phyloP scores from a whole-genome alignment of 2,329 filamentous ascomycete genomes.

The Diatrype stigma region DNA sequence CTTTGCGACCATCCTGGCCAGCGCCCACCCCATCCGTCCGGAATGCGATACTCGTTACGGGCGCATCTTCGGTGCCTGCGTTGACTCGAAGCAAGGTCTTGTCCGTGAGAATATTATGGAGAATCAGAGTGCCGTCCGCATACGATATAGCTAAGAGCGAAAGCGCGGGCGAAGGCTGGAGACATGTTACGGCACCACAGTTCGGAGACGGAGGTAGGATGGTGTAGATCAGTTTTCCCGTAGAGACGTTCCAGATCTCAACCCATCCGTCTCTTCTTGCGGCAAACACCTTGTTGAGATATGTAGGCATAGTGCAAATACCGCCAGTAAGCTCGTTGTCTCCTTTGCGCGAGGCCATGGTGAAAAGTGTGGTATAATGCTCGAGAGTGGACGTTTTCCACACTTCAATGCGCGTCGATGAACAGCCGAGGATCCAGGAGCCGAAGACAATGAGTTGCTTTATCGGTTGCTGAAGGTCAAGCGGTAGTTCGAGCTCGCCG shows the following conservation, averaged over 20 bases:
- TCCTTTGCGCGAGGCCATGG: conserved; percentile 50
- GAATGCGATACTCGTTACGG: conserved; percentile 82
- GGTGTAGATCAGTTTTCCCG: conserved; percentile 85
- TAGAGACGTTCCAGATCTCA: conserved; percentile 97
- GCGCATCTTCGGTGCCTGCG: conserved; percentile 58
- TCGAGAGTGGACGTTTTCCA: conserved; percentile 83
- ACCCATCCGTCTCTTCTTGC: conserved; percentile 83
- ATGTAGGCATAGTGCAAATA: conserved; percentile 86
- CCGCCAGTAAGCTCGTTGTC: conserved; percentile 71
- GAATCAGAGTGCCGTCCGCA: conserved; percentile 68
- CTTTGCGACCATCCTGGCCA: conserved; percentile 76
- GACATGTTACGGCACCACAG: conserved; percentile 77
- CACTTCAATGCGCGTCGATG: conserved; percentile 72
- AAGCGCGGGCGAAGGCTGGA: conserved; percentile 79
- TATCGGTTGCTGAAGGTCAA: conserved; percentile 65
- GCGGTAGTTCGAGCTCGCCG: conserved; percentile 66
- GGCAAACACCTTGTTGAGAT: conserved; percentile 91
- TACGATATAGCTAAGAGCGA: conserved; percentile 88
- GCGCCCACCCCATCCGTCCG: conserved; percentile 85
- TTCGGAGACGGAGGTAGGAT: conserved; percentile 71
- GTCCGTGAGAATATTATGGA: conserved; percentile 80
- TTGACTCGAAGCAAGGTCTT: conserved; percentile 67
- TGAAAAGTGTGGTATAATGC: conserved; percentile 82
- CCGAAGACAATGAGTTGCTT: conserved; percentile 79
- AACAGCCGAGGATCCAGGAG: conserved; percentile 83